Conservation (phyloP, 306 rosid genomes). For the Chamaecrista fasciculata region DNA sequence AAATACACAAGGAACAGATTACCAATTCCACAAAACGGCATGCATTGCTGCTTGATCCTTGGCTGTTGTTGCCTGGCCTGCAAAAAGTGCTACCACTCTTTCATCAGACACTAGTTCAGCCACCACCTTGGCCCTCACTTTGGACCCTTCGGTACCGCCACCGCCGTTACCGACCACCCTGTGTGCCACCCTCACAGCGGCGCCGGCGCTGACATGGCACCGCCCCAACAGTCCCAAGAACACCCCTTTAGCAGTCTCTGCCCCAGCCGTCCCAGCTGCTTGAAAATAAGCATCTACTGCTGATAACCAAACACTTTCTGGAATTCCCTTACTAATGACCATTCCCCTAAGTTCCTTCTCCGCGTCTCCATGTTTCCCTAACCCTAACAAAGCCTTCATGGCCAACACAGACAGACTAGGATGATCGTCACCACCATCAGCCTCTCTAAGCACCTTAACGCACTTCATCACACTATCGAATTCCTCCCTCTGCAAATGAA, state of each 20-base stretch:
- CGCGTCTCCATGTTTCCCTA: conserved; percentile 67
- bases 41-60: conserved; percentile 80
- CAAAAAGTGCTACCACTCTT: conserved; percentile 75
- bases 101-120: conserved; percentile 88
- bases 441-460: conserved; percentile 79
- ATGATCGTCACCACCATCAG: conserved; percentile 67
- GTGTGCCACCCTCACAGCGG: conserved; percentile 77
- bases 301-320: conserved; percentile 86
- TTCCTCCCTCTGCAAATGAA: conserved; percentile 80
- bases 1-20: conserved; percentile 16
- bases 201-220: conserved; percentile 80
- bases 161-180: conserved; percentile 54
- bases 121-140: conserved; percentile 75
- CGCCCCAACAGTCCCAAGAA: conserved; percentile 83
- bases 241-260: conserved; percentile 86
- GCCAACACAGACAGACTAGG: conserved; percentile 91
- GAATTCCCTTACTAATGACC: conserved; percentile 71
- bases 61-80: conserved; percentile 45
- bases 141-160: conserved; percentile 47
- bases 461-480: conserved; percentile 84
- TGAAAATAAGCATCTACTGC: conserved; percentile 79
- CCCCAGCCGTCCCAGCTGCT: conserved; percentile 79
- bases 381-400: conserved; percentile 89
- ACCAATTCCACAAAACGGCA: conserved; percentile 94
- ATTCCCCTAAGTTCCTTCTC: conserved; percentile 92